Percentiles rank a stretch among this genome's conserved stretches.
These are phyloP conservation scores for Carallia pectinifolia DNA, from an alignment of 345 rosid genomes.

Conservation along the genomic window DNA sequence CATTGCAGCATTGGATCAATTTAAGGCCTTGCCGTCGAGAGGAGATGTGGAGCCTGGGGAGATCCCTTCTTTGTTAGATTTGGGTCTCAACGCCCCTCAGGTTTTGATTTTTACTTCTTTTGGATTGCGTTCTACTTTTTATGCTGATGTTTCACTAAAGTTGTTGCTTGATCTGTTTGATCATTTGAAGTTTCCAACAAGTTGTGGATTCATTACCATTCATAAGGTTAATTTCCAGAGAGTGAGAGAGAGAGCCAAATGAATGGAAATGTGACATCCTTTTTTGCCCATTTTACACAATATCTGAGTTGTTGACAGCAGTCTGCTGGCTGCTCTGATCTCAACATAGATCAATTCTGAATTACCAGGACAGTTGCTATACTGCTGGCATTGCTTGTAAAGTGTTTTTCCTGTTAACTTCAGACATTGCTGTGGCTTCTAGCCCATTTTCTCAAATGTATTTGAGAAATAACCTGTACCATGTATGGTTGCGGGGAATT, in stretches of 20 bases:
- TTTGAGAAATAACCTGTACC: not conserved
- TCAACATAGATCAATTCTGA: not conserved
- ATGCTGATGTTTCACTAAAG: not conserved
- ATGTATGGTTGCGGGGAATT: not conserved
- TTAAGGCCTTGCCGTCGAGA: slow-evolving; percentile 77
- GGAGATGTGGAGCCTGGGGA: slow-evolving; percentile 96
- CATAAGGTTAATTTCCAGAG: no score
- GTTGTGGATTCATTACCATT: no score
- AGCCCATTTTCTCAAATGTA: not conserved
- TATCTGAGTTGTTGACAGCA: no score
- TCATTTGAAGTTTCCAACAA: no score
- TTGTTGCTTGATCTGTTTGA: not conserved
- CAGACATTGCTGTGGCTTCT: not conserved
- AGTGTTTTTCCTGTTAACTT: slow-evolving; percentile 2
- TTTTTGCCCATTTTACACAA: no score
- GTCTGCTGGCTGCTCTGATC: no score
- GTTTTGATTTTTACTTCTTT: slow-evolving; percentile 23
- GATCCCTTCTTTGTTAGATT: slow-evolving; percentile 78
- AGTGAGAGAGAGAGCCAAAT: no score
- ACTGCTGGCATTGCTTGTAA: not conserved
- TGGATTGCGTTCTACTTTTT: not conserved
- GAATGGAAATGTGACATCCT: no score
- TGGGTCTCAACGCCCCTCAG: slow-evolving; percentile 74
- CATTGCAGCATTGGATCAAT: slow-evolving; percentile 67
- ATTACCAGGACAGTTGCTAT: not conserved